phyloP scores from a whole-genome alignment of 192 early-diverging fungal species.

The Backusella tarrabulga region DNA sequence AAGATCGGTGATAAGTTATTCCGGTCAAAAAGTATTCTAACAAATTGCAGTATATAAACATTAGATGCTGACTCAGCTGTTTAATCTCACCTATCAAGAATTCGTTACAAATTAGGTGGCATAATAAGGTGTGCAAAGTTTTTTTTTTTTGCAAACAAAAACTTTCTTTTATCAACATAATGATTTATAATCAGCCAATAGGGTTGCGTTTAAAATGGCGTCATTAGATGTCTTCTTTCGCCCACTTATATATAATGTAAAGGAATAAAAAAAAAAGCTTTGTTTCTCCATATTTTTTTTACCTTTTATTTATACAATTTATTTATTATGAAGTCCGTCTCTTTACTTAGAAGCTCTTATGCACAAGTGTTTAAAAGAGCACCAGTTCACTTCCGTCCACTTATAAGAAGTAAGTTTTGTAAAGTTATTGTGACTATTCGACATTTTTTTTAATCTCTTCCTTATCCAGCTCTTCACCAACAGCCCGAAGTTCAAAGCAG shows the following conservation, averaged over 20 bases:
- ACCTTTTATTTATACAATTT: background rate
- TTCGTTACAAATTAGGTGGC: background rate
- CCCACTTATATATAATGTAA: background rate
- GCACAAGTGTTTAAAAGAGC: background rate
- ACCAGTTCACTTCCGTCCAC: background rate
- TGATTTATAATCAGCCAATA: constrained; percentile 10
- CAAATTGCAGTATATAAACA: background rate
- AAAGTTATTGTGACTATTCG: background rate
- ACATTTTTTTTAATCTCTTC: background rate
- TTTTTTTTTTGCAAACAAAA: background rate
- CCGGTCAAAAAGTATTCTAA: background rate
- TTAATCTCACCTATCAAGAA: background rate
- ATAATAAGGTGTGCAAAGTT: background rate
- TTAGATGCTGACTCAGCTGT: background rate
- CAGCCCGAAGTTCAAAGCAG: background rate
- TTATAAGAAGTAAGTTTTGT: background rate
- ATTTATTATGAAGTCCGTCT: constrained; percentile 6
- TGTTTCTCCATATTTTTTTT: constrained; percentile 5
- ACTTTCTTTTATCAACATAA: background rate
- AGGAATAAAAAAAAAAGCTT: background rate
- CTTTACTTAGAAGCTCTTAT: background rate
- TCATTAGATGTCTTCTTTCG: constrained; percentile 1
- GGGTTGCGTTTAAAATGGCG: background rate
- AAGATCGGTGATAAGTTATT: background rate
- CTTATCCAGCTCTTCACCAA: background rate